phyloP scores from a whole-genome alignment of 1,284 basidiomycete genomes.

The Amylostereum areolatum region DNA sequence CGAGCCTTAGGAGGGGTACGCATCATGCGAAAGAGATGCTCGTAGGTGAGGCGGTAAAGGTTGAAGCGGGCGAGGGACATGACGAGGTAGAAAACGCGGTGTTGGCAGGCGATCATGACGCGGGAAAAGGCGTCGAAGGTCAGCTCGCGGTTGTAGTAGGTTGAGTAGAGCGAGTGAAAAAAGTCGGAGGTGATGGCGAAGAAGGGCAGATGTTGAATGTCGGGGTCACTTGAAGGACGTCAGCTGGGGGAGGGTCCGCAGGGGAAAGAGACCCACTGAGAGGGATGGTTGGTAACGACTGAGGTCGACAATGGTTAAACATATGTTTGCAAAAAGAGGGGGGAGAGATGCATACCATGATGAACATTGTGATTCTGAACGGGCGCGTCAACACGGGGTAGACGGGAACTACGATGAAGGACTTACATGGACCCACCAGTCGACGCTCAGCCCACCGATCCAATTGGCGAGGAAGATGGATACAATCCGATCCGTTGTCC shows the following conservation, averaged over 20 bases:
- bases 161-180: conserved; percentile 83
- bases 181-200: conserved; percentile 91
- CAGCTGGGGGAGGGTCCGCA: conserved; percentile 5
- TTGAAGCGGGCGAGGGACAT: conserved; percentile 94
- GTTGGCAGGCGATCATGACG: conserved; percentile 74
- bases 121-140: conserved; percentile 70
- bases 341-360: conserved; percentile 56
- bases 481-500: conserved; percentile 76
- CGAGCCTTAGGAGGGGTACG: conserved; percentile 52
- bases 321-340: conserved; percentile 8
- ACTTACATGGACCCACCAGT: conserved; percentile 97
- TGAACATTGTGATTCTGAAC: conserved; percentile 93
- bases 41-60: conserved; percentile 87
- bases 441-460: conserved; percentile 87
- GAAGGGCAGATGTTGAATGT: conserved; percentile 95
- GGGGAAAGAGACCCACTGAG: conserved; percentile 57
- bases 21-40: conserved; percentile 61
- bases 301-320: conserved; percentile 9
- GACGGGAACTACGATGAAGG: conserved; percentile 4
- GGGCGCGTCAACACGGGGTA: conserved; percentile 3
- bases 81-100: conserved; percentile 90
- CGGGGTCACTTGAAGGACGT: conserved; percentile 73
- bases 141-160: conserved; percentile 92
- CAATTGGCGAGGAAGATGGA: conserved; percentile 83
- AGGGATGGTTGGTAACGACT: conserved; percentile 97